Conservation (phyloP, 2,329 filamentous ascomycete genomes). For the Emmonsiellopsis sp. region DNA sequence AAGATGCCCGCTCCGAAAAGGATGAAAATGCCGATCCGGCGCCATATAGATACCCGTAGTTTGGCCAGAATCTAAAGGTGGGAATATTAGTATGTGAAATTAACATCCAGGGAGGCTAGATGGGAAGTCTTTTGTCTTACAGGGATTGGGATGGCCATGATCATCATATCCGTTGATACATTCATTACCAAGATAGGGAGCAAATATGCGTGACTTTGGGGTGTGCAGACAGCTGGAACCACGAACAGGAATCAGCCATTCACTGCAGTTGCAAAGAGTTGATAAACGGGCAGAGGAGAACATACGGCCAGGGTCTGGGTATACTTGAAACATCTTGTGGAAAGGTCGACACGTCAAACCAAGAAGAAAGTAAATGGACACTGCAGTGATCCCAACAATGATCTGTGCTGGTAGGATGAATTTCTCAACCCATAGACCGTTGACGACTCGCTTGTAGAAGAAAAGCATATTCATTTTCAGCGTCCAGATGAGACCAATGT, state of each 20-base stretch:
- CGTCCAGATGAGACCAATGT: conserved; percentile 29
- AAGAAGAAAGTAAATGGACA: conserved; percentile 19
- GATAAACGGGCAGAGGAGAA: not conserved
- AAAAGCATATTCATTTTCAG: conserved; percentile 36
- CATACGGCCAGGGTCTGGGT: conserved; percentile 30
- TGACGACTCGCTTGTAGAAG: conserved; percentile 30
- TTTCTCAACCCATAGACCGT: conserved; percentile 25
- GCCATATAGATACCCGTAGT: conserved; percentile 19
- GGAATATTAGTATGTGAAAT: not conserved
- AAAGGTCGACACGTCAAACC: conserved; percentile 26
- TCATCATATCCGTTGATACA: conserved; percentile 24
- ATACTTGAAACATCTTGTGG: conserved; percentile 25
- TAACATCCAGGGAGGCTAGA: not conserved
- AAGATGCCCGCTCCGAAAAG: conserved; percentile 27
- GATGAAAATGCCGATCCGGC: conserved; percentile 22
- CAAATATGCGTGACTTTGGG: conserved; percentile 25
- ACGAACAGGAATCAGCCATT: not conserved
- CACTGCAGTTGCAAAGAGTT: too few relatives aligned
- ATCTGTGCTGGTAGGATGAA: conserved; percentile 28
- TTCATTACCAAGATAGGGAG: conserved; percentile 25
- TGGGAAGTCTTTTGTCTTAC: conserved; percentile 9
- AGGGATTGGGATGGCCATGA: conserved; percentile 27
- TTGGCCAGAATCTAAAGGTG: conserved; percentile 17
- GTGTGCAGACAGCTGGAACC: conserved; percentile 18
- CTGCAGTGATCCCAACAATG: conserved; percentile 17